Evolutionary conservation across 1,284 basidiomycete genomes (phyloP).

Genomic region (Ceratobasidium sp.): DNA sequence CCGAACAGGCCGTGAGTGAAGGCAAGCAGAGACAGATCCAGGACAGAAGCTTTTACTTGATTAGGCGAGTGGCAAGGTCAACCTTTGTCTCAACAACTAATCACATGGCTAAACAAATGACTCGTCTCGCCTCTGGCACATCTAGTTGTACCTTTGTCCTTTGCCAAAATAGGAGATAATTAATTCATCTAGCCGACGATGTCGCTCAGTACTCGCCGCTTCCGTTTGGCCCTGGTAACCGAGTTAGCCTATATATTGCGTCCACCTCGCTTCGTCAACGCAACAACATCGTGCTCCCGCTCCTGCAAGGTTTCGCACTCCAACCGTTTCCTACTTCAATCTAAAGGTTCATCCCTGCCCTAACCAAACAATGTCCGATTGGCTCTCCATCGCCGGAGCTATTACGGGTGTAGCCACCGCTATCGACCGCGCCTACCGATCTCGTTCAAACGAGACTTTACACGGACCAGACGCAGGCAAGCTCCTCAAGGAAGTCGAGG

Average conservation of each 20-base stretch:
- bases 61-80: constrained; percentile 1
- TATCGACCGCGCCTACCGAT: constrained; percentile 14
- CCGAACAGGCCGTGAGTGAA: background rate
- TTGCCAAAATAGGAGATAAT: background rate
- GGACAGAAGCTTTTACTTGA: background rate
- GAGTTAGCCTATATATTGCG: background rate
- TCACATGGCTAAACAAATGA: constrained; percentile 10
- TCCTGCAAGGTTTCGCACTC: constrained; percentile 18
- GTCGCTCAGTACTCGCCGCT: too few species aligned
- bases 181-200: background rate
- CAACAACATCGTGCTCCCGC: constrained; percentile 20
- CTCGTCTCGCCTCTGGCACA: background rate
- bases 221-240: background rate
- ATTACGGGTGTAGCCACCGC: constrained; percentile 21
- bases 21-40: too few species aligned
- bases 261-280: background rate
- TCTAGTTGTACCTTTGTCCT: background rate
- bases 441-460: background rate
- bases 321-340: constrained; percentile 6
- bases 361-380: constrained; percentile 25
- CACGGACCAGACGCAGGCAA: constrained; percentile 2
- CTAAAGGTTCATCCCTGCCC: background rate
- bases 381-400: constrained; percentile 19
- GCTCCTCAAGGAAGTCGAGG: constrained; percentile 17
- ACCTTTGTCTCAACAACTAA: constrained; percentile 36